Conservation (phyloP, 805 yeast genomes). For the Yamadazyma philogaea region DNA sequence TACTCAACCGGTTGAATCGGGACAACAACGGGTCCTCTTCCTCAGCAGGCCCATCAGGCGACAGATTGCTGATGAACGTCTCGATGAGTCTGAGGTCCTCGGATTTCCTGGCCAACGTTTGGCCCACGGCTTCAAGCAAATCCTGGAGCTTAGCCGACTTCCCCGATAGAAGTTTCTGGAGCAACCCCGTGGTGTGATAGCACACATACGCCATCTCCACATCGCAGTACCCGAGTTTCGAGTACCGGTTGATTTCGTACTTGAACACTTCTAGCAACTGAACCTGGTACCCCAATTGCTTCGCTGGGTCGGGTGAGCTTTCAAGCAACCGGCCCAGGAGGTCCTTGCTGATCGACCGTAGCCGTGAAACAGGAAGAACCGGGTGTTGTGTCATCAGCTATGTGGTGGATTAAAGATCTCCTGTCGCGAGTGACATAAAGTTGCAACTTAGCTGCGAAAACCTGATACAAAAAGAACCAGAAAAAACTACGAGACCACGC, state of each 20-base stretch:
- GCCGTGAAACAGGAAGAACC: conserved; percentile 3
- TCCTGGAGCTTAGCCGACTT: conserved; percentile 16
- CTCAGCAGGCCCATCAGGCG: not conserved
- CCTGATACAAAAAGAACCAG: no score
- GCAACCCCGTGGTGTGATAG: conserved; percentile 14
- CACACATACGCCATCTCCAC: conserved; percentile 34
- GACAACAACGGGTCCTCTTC: conserved; percentile 23
- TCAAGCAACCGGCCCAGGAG: conserved; percentile 11
- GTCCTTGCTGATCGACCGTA: not conserved
- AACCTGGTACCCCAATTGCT: conserved; percentile 26
- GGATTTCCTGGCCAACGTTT: conserved; percentile 17
- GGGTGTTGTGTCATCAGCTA: conserved; percentile 3
- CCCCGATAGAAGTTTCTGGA: conserved; percentile 9
- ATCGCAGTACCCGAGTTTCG: conserved; percentile 34
- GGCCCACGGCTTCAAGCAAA: conserved; percentile 16
- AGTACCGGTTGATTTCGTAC: conserved; percentile 28
- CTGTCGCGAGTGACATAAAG: not conserved
- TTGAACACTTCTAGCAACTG: conserved; percentile 34
- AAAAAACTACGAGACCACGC: no score
- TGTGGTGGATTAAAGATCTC: not conserved
- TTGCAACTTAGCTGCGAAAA: not conserved
- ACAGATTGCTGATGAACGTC: not conserved
- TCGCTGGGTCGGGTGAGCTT: conserved; percentile 14
- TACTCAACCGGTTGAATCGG: conserved; percentile 22
- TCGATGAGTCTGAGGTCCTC: conserved; percentile 1